Base-by-base conservation (phyloP, 768 basidiomycete genomes). In the Pleurotus tuoliensis region DNA sequence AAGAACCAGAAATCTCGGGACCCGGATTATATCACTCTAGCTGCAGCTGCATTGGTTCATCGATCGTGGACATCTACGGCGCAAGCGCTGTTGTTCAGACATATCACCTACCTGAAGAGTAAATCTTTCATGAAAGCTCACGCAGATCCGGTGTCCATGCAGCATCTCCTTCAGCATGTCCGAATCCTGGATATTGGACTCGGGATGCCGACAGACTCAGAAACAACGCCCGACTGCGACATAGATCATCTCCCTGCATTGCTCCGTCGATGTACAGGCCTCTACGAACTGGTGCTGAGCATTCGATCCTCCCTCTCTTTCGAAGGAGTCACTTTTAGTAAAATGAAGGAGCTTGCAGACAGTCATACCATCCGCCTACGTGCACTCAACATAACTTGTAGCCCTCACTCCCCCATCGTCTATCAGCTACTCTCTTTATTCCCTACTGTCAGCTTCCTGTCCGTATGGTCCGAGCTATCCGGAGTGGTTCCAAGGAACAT, bases 381-480 rank as follows among this genome's bases (percentile, higher is more conserved):
- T 38, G 34, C 57, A 18, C 15, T 58, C 39, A 30, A 47, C 43
- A 53, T 63, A 12, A 18, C 50, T 0, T 75, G 70, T 48, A 72
- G 73, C 51, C 63, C 74, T 4, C 74, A 76, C 61, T 75, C 75
- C 13, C 73, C 73, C 13, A 66, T 76, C 16, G 53, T 76, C 4
- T 79, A 74, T 52, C 74, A 78, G 47, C 62, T 79, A 0, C 65
- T 79, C 25, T 58, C 60, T 1, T 64, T 75, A 34, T 74, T 73
- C 66, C 69, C 71, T 0, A 64, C 62, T 22, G 56, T 77, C 55
- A 66, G 58, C 16, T 74, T 73, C 62, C 69, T 79, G 52, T 66
- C 66, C 44, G 52, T 78, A 15, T 71, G 69, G 15, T 58, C 64
- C 8, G 74, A 76, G 57, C 66, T 77, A 39, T 71, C 64, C 18